Base-by-base conservation (phyloP, 768 basidiomycete genomes). In the Rhodosporidiobolus sp. region DNA sequence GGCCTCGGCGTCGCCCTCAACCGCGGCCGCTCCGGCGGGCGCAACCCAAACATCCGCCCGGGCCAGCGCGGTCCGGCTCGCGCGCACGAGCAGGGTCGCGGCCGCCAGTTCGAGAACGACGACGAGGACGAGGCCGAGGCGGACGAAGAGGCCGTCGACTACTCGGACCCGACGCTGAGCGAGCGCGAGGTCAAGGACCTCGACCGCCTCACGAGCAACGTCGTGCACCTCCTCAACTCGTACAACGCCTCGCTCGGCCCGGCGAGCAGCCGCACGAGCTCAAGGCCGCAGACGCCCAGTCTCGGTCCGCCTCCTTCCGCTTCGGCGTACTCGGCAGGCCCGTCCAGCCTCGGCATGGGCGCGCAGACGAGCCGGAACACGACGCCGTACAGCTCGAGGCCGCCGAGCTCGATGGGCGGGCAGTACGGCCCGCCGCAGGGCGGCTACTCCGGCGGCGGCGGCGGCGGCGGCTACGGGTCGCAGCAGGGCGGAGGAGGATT, bases 1-100 rank as follows among this genome's bases (percentile, higher is more conserved):
- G 92, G 93, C 30, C 88, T 95, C 63, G 57, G 58, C 22, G 66
- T 70, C 53, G 62, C 65, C 26, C 70, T 76, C 58, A 38, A 28
- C 26, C 43, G 53, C 2, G 64, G 67, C 8, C 63, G 63, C 35
- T 43, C 38, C 38, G 38, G 49, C 26, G 8, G 38, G 64, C 63
- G 46, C 53, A 59, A 28, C 28, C 20, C 11, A 24, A 56, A 56
- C 55, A 30, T 30, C 34, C 55, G 55, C 14, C 55, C 55, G 19
- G 19, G 32, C 3, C 52, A 61, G 38, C 38, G 38, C 38, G 38
- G 38, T 43, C 38, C 38, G 8, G 38, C 38, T 43, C 38, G 38
- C 38, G 38, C 63, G 45, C 43, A 69, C 63, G 62, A 59, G 26
- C 28, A 59, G n/a, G 64, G 46, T 10, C 63, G 72, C 30, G 65